phyloP scores from a whole-genome alignment of 2,329 filamentous ascomycete genomes.

The Colletotrichum tabaci region DNA sequence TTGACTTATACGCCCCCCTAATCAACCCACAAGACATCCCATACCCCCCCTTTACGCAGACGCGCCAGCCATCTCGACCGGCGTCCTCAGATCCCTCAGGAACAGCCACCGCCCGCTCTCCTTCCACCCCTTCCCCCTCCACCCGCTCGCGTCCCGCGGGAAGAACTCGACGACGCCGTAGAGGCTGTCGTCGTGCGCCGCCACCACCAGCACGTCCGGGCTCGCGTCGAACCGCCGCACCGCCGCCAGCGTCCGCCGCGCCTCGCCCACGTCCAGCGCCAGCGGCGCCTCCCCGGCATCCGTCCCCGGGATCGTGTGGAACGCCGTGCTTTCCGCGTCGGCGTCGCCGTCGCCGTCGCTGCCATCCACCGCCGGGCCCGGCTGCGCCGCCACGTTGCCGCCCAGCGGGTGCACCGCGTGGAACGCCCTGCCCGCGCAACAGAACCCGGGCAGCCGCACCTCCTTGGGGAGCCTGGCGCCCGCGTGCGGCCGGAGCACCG shows the following conservation, averaged over 20 bases:
- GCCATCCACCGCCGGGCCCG: not conserved
- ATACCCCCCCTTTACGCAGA: not conserved
- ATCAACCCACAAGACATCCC: not conserved
- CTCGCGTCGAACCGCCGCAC: constrained; percentile 9
- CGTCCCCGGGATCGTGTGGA: constrained; percentile 7
- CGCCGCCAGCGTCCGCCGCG: constrained; percentile 7
- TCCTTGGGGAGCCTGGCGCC: constrained; percentile 6
- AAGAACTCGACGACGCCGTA: not conserved
- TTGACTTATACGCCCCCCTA: no score
- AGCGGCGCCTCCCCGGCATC: not conserved
- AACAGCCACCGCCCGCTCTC: constrained; percentile 9
- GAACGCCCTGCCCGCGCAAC: constrained; percentile 1
- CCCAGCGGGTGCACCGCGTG: constrained; percentile 10
- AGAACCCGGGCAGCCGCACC: not conserved
- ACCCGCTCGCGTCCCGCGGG: not conserved
- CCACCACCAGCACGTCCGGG: constrained; percentile 16
- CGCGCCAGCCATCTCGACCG: not conserved
- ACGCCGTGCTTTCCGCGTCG: not conserved
- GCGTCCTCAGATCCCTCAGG: not conserved
- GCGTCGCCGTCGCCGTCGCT: not conserved
- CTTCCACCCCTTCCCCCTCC: constrained; percentile 17
- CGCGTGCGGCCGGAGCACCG: constrained; percentile 5
- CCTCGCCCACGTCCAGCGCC: constrained; percentile 1
- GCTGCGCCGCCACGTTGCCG: not conserved
- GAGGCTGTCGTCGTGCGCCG: constrained; percentile 1